These are phyloP conservation scores for Farysia itapuensis DNA, from an alignment of 1,284 basidiomycete species.

Conservation along the genomic window DNA sequence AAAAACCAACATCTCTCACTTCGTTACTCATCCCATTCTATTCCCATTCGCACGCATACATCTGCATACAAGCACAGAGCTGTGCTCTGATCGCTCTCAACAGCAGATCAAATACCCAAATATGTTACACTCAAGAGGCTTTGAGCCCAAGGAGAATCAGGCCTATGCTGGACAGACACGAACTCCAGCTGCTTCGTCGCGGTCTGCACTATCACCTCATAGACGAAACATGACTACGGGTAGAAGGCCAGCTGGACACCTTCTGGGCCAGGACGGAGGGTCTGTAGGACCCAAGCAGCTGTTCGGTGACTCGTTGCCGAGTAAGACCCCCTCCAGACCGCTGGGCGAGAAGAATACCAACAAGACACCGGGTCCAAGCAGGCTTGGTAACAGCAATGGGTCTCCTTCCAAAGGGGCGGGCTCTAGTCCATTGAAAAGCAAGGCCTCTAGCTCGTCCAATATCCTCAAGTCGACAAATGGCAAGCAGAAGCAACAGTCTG, in stretches of 20 bases:
- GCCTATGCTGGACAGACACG: conserved; percentile 21
- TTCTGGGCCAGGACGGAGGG: conserved; percentile 12
- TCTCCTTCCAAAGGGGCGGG: conserved; percentile 2
- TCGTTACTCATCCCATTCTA: too few species aligned
- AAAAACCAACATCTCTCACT: too few species aligned
- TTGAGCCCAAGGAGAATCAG: conserved; percentile 38
- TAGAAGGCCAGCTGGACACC: conserved; percentile 16
- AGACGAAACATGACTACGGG: conserved; percentile 35
- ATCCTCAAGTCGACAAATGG: conserved; percentile 27
- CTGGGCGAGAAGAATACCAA: conserved; percentile 22
- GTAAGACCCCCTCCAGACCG: conserved; percentile 26
- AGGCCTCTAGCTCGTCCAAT: conserved; percentile 14
- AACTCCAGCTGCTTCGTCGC: conserved; percentile 31
- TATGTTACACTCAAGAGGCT: conserved; percentile 38
- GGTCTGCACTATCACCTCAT: conserved; percentile 18
- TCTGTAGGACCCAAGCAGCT: conserved; percentile 24
- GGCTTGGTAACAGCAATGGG: not conserved
- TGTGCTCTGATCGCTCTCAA: not conserved
- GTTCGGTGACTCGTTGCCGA: conserved; percentile 18
- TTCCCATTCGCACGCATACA: not conserved
- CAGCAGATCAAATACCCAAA: too few species aligned
- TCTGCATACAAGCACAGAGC: not conserved
- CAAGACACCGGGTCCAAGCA: conserved; percentile 28
- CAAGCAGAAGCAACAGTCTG: conserved; percentile 19
- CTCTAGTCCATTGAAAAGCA: conserved; percentile 4